Evolutionary conservation across 352 stramenopile genomes (phyloP).

Genomic region (Phytopythium mirpurense): DNA sequence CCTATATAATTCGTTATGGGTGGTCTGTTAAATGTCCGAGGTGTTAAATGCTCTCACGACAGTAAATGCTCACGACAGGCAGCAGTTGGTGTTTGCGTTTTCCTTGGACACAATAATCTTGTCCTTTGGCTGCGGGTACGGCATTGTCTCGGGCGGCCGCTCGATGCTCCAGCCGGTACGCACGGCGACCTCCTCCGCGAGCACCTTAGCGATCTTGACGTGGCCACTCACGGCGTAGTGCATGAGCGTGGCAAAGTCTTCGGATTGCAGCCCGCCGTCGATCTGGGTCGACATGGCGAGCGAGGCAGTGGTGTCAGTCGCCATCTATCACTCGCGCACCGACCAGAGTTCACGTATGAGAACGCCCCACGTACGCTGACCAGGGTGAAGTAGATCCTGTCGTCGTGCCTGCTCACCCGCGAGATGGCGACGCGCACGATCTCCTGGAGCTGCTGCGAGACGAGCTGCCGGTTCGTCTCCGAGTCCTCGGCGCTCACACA

Average conservation of each 20-base stretch:
- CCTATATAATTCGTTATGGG: too few relatives aligned
- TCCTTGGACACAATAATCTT: conserved; percentile 71
- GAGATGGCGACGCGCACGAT: conserved; percentile 85
- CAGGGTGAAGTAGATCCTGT: conserved; percentile 79
- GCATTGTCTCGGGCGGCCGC: conserved; percentile 50
- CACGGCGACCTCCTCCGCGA: conserved; percentile 69
- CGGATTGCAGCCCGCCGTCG: conserved; percentile 50
- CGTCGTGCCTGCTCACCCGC: conserved; percentile 68
- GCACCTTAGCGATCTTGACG: conserved; percentile 71
- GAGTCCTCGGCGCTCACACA: conserved; percentile 78
- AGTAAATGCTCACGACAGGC: conserved; percentile 28
- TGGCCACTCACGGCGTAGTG: conserved; percentile 82
- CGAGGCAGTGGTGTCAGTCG: not conserved
- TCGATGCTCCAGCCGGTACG: conserved; percentile 60
- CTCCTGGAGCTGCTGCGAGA: conserved; percentile 78
- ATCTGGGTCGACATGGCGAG: conserved; percentile 23
- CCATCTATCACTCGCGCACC: not conserved
- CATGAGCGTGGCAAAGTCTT: conserved; percentile 76
- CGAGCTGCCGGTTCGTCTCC: conserved; percentile 65
- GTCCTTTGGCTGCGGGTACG: conserved; percentile 74
- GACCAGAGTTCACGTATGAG: not conserved
- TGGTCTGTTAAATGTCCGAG: too few relatives aligned
- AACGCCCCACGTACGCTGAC: conserved; percentile 42
- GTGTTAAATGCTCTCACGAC: too few relatives aligned
- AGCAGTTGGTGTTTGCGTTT: conserved; percentile 31